These are phyloP conservation scores for Cantharellus cinnabarinus DNA, from an alignment of 768 basidiomycete species.

Conservation along the genomic window DNA sequence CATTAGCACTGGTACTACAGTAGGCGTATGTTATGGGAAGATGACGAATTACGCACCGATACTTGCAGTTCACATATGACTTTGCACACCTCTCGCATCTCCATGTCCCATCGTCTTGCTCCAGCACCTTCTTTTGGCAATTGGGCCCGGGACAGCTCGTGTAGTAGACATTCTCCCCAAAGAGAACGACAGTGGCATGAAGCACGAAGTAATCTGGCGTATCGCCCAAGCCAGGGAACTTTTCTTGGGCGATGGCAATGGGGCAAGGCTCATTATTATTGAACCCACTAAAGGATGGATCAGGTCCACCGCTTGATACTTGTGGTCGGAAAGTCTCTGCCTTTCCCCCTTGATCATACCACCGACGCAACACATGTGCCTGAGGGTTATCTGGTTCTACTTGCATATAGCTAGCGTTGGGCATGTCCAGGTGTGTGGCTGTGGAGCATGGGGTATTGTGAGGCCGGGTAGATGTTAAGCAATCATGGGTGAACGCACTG, in stretches of 20 bases:
- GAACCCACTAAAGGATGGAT: slow-evolving; percentile 26
- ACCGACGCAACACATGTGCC: slow-evolving; percentile 68
- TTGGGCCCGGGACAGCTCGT: slow-evolving; percentile 63
- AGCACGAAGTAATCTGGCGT: slow-evolving; percentile 62
- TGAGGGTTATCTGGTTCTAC: slow-evolving; percentile 84
- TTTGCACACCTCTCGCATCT: slow-evolving; percentile 83
- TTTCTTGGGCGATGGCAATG: slow-evolving; percentile 58
- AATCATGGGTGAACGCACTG: slow-evolving; percentile 24
- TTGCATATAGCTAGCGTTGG: slow-evolving; percentile 60
- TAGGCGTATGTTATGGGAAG: too few species aligned
- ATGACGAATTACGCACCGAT: slow-evolving; percentile 38
- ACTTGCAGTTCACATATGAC: slow-evolving; percentile 45
- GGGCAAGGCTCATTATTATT: slow-evolving; percentile 54
- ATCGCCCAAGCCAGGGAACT: slow-evolving; percentile 53
- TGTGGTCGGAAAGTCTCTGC: slow-evolving; percentile 52
- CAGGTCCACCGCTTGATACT: slow-evolving; percentile 20
- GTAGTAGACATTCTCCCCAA: slow-evolving; percentile 64
- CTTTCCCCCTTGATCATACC: slow-evolving; percentile 64
- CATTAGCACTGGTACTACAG: too few species aligned
- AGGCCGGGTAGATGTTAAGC: neutral
- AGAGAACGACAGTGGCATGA: slow-evolving; percentile 73
- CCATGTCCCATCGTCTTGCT: slow-evolving; percentile 44
- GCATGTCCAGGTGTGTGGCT: slow-evolving; percentile 75
- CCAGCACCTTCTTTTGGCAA: slow-evolving; percentile 81
- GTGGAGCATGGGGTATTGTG: neutral